Evolutionary conservation across 2,329 filamentous ascomycete genomes (phyloP).

Genomic region (Epichloe bromicola): DNA sequence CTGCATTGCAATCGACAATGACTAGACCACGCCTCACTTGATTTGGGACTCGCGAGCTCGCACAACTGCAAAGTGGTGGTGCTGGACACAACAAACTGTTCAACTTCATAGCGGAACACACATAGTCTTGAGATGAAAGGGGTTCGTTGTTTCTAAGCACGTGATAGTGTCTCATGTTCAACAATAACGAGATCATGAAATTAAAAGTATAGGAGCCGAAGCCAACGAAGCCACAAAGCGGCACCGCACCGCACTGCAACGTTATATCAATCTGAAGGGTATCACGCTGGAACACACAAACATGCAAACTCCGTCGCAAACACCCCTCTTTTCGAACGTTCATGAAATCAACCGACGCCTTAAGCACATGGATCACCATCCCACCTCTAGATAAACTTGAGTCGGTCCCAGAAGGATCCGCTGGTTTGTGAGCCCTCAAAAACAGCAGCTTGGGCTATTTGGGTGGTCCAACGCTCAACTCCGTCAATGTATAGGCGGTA

Average conservation of each 20-base stretch:
- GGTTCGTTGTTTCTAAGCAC: no score
- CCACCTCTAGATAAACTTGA: conserved; percentile 13
- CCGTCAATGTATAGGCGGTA: conserved; percentile 80
- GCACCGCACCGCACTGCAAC: not conserved
- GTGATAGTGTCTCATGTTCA: no score
- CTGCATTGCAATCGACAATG: no score
- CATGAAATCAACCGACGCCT: not conserved
- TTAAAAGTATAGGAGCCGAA: not conserved
- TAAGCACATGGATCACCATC: not conserved
- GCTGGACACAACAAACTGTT: no score
- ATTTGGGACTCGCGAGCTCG: no score
- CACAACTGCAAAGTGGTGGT: no score
- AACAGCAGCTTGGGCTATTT: conserved; percentile 33
- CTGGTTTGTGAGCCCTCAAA: conserved; percentile 17
- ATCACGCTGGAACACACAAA: conserved; percentile 2
- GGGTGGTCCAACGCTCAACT: conserved; percentile 58
- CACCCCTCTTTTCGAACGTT: not conserved
- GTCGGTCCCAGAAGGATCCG: conserved; percentile 34
- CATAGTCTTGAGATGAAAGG: no score
- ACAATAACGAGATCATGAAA: not conserved
- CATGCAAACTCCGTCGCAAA: not conserved
- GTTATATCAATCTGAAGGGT: not conserved
- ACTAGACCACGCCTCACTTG: no score
- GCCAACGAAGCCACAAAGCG: not conserved
- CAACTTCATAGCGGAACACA: no score